phyloP scores from a whole-genome alignment of 2,329 filamentous ascomycete genomes.

The Blastomyces silverae region DNA sequence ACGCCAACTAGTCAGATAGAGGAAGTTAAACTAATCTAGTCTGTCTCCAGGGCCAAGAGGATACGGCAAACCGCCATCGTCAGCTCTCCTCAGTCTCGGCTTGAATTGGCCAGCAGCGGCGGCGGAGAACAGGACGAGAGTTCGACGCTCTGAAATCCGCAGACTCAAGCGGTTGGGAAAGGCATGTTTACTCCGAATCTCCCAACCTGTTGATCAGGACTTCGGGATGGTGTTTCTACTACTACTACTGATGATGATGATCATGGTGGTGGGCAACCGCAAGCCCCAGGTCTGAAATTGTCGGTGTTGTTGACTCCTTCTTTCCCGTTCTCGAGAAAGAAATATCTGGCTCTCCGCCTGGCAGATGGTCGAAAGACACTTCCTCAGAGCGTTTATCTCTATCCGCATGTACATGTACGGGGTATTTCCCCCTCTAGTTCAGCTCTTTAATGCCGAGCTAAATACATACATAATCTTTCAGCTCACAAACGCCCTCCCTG shows the following conservation, averaged over 20 bases:
- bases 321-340: too few species aligned
- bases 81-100: neutral
- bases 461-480: neutral
- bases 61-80: neutral
- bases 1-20: too few species aligned
- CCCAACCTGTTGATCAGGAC: neutral
- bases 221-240: too few species aligned
- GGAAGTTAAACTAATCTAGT: neutral
- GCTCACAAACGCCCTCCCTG: too few species aligned
- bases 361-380: neutral
- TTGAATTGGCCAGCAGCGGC: neutral
- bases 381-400: neutral
- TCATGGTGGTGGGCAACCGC: neutral
- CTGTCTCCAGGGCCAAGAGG: neutral
- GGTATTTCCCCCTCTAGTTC: neutral
- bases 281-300: neutral
- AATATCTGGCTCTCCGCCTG: too few species aligned
- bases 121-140: neutral
- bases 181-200: neutral
- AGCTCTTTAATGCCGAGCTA: neutral
- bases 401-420: neutral
- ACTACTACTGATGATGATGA: too few species aligned
- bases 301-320: neutral
- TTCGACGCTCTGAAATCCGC: neutral
- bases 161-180: neutral